These are phyloP conservation scores for Populus pruinosa DNA, from an alignment of 345 rosid species.

Conservation along the genomic window DNA sequence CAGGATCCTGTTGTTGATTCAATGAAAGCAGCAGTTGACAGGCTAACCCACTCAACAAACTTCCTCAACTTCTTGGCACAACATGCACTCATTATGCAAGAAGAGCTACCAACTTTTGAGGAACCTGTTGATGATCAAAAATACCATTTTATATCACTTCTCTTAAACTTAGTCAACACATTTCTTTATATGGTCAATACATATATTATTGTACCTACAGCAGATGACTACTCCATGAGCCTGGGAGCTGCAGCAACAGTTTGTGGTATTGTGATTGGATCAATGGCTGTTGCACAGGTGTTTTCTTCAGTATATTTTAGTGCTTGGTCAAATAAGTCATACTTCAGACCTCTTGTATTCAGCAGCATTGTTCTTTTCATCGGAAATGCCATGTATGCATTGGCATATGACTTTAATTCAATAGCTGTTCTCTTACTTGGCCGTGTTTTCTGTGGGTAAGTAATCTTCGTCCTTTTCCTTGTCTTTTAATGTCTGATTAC, in stretches of 20 bases:
- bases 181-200: conserved; percentile 61
- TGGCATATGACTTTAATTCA: conserved; percentile 88
- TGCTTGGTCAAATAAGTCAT: conserved; percentile 96
- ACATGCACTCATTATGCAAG: conserved; percentile 97
- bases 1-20: conserved; percentile 90
- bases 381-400: conserved; percentile 81
- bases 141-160: conserved; percentile 84
- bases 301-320: conserved; percentile 97
- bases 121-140: conserved; percentile 61
- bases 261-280: conserved; percentile 94
- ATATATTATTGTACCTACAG: conserved; percentile 1
- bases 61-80: conserved; percentile 86
- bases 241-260: conserved; percentile 78
- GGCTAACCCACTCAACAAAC: conserved; percentile 76
- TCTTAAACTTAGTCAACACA: conserved; percentile 43
- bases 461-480: conserved; percentile 5
- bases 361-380: conserved; percentile 79
- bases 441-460: conserved; percentile 98
- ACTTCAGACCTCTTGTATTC: conserved; percentile 91
- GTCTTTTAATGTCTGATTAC: background rate
- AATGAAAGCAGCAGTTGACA: conserved; percentile 81
- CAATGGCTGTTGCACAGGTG: conserved; percentile 99
- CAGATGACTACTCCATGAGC: background rate
- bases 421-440: conserved; percentile 69
- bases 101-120: conserved; percentile 84